Base-by-base conservation (phyloP, 352 stramenopile genomes). In the Pilasporangium apinafurcum region DNA sequence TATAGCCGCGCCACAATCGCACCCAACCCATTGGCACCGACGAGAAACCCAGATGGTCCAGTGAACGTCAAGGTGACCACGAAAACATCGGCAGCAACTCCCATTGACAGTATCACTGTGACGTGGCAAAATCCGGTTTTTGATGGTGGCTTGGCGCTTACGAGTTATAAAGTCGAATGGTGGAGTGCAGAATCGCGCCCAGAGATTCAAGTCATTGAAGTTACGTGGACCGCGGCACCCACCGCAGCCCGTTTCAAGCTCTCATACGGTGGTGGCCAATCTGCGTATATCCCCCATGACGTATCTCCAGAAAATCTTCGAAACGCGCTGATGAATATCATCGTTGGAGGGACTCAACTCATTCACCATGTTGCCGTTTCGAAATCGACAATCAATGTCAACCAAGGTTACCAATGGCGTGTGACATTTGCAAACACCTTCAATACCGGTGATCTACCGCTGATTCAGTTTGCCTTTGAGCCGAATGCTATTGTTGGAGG, bases 311-410 rank as follows among this genome's bases (percentile, higher is more conserved):
- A 84, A 46, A 86, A 95, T 51, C 37, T 97, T 8, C 74, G 89
- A 8, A 83, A 67, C 44, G 74, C 76, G 18, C 60, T 97, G 16
- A 88, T 97, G 65, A 96, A 96, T 48, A 64, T 97, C 18, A 65
- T 87, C 14, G 54, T 59, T 0, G 22, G 28, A 9, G 44, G 20
- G 10, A 52, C 48, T 10, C 52, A 66, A 36, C 36, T 55, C 6
- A 44, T 83, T 18, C 51, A 56, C 2, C 51, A 82, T 28, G 46
- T 92, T 13, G 55, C 82, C 28, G 79, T 95, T 0, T 77, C 67
- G 17, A 55, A 79, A 9, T 63, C 61, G 13, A 59, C 63, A 8
- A 50, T 92, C 14, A 78, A 85, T 22, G 74, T 59, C 39, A 59
- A 53, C 3, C 50, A 75, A 51, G 85, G 85, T 3, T 95, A 83